phyloP scores from a whole-genome alignment of 768 basidiomycete genomes.

The Amanita molliuscula region DNA sequence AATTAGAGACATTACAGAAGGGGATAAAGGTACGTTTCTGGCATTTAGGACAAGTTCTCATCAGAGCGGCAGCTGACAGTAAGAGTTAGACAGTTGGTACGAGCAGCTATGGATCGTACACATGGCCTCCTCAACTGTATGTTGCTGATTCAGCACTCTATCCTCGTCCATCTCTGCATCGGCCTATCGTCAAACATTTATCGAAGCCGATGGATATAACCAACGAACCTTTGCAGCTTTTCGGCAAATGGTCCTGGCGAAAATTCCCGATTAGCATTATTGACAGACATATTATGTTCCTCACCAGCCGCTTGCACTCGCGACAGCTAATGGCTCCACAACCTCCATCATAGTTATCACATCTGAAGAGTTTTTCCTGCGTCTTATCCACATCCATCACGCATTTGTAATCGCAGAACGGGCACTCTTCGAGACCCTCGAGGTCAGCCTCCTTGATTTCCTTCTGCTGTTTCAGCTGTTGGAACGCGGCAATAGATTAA shows the following conservation, averaged over 20 bases:
- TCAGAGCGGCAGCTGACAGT: slow-evolving; percentile 58
- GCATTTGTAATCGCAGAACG: slow-evolving; percentile 81
- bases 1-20: background rate
- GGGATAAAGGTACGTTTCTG: slow-evolving; percentile 45
- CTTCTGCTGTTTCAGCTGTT: slow-evolving; percentile 55
- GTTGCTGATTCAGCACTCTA: slow-evolving; percentile 60
- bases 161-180: slow-evolving; percentile 65
- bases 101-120: slow-evolving; percentile 31
- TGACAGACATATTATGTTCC: slow-evolving; percentile 13
- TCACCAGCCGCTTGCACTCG: slow-evolving; percentile 61
- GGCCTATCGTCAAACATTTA: background rate
- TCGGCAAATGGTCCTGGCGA: slow-evolving; percentile 74
- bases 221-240: slow-evolving; percentile 62
- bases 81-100: background rate
- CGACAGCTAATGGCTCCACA: slow-evolving; percentile 76
- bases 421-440: slow-evolving; percentile 81
- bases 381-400: slow-evolving; percentile 51
- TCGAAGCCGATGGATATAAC: background rate
- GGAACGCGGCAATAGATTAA: background rate
- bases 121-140: slow-evolving; percentile 90
- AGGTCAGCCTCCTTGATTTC: slow-evolving; percentile 72
- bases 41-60: slow-evolving; percentile 85
- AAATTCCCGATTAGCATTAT: background rate
- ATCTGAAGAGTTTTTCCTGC: slow-evolving; percentile 52
- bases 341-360: slow-evolving; percentile 51